Evolutionary conservation across 192 early-diverging fungal genomes (phyloP).

Genomic region (Coemansia sp.): DNA sequence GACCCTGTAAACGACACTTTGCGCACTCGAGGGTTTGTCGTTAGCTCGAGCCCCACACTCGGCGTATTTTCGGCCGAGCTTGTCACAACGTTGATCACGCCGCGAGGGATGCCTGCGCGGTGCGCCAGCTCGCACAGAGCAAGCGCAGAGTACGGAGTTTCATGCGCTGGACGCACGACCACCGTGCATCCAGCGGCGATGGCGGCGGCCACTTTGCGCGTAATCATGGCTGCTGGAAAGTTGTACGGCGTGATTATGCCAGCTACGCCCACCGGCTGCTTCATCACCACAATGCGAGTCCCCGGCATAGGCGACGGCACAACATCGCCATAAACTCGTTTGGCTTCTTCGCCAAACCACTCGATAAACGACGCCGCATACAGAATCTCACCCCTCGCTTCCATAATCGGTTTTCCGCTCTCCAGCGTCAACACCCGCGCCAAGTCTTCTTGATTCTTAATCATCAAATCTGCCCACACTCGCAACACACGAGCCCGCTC

Average conservation of each 20-base stretch:
- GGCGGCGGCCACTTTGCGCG: slow-evolving; percentile 49
- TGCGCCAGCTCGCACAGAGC: slow-evolving; percentile 55
- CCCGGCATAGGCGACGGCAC: slow-evolving; percentile 61
- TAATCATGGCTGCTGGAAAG: slow-evolving; percentile 83
- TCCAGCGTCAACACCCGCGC: slow-evolving; percentile 82
- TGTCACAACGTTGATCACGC: slow-evolving; percentile 55
- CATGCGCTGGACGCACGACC: slow-evolving; percentile 57
- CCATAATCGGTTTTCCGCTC: slow-evolving; percentile 68
- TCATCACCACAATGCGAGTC: slow-evolving; percentile 65
- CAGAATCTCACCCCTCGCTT: slow-evolving; percentile 60
- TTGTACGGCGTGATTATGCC: slow-evolving; percentile 78
- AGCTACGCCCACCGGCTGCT: slow-evolving; percentile 77
- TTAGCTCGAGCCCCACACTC: slow-evolving; percentile 45
- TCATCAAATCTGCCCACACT: slow-evolving; percentile 65
- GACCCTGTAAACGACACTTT: slow-evolving; percentile 63
- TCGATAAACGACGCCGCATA: slow-evolving; percentile 71
- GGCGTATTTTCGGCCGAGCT: slow-evolving; percentile 51
- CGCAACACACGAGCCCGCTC: slow-evolving; percentile 60
- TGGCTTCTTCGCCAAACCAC: slow-evolving; percentile 87
- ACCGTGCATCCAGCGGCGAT: slow-evolving; percentile 53
- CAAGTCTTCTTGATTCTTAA: slow-evolving; percentile 70
- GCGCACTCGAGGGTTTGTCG: slow-evolving; percentile 46
- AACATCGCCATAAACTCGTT: slow-evolving; percentile 72
- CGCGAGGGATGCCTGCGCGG: slow-evolving; percentile 54
- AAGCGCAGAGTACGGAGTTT: slow-evolving; percentile 60